These are phyloP conservation scores for Fusarium sambucinum DNA, from an alignment of 2,329 filamentous ascomycete species.

Conservation along the genomic window DNA sequence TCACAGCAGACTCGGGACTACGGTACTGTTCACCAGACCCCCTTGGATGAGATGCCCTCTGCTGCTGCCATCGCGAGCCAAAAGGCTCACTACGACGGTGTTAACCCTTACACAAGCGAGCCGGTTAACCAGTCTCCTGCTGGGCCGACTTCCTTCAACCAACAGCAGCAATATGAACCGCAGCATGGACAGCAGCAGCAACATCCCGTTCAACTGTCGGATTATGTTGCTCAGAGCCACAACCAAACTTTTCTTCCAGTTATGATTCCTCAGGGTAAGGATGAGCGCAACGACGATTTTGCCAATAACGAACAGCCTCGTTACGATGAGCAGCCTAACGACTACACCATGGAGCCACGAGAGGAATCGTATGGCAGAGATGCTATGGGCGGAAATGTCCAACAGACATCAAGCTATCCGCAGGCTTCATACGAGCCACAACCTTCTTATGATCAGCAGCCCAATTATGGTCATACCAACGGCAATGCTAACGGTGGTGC, in stretches of 20 bases:
- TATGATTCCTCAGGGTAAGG: slow-evolving; percentile 36
- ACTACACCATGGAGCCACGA: slow-evolving; percentile 22
- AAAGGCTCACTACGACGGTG: slow-evolving; percentile 65
- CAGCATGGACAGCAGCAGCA: slow-evolving; percentile 27
- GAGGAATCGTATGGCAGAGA: slow-evolving; percentile 18
- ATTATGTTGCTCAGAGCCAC: slow-evolving; percentile 33
- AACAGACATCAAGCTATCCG: slow-evolving; percentile 15
- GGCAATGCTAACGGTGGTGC: slow-evolving; percentile 24
- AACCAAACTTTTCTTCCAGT: slow-evolving; percentile 39
- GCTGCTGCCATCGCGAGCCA: slow-evolving; percentile 64
- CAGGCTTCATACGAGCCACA: slow-evolving; percentile 26
- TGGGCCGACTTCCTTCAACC: slow-evolving; percentile 23
- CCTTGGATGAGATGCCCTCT: slow-evolving; percentile 63
- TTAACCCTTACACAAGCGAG: slow-evolving; percentile 69
- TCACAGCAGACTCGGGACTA: slow-evolving; percentile 55
- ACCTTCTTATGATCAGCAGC: slow-evolving; percentile 20
- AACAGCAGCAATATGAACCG: slow-evolving; percentile 27
- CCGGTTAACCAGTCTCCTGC: slow-evolving; percentile 49
- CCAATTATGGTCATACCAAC: slow-evolving; percentile 25
- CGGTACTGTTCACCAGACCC: slow-evolving; percentile 59
- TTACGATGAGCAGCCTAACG: slow-evolving; percentile 20
- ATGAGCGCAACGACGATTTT: slow-evolving; percentile 19
- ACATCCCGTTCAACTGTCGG: slow-evolving; percentile 31
- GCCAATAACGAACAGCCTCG: slow-evolving; percentile 16
- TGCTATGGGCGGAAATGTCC: slow-evolving; percentile 11